These are phyloP conservation scores for Cystoisospora suis DNA, from an alignment of 169 alveolate species.

Conservation along the genomic window DNA sequence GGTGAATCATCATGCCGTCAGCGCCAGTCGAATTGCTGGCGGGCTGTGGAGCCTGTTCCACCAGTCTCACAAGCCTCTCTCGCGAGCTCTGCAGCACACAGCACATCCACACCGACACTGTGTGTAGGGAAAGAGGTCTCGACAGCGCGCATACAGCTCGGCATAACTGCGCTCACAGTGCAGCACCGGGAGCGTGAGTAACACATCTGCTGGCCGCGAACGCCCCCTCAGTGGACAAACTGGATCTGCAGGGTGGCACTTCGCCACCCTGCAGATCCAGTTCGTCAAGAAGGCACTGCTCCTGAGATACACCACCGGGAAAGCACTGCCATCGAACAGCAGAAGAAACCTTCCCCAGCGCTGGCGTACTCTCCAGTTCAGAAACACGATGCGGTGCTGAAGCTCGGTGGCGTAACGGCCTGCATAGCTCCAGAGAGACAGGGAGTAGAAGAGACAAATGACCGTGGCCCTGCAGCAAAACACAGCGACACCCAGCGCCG, in stretches of 20 bases:
- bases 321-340: no score
- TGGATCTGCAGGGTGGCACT: no score
- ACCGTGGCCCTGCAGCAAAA: slow-evolving; percentile 3
- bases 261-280: no score
- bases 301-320: neutral
- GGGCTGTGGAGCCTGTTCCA: neutral
- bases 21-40: neutral
- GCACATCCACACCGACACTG: neutral
- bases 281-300: neutral
- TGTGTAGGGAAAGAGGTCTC: no score
- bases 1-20: neutral
- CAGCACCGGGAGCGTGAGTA: no score
- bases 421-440: slow-evolving; percentile 33
- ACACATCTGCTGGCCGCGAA: neutral
- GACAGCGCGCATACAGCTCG: no score
- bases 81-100: neutral
- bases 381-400: slow-evolving; percentile 53
- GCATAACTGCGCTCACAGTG: no score
- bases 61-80: neutral
- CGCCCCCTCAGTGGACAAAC: neutral
- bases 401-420: slow-evolving; percentile 53
- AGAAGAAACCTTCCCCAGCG: no score
- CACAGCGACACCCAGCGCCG: neutral
- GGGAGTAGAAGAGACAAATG: slow-evolving; percentile 7
- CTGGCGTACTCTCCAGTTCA: slow-evolving; percentile 56